Percentiles rank a stretch among this genome's conserved stretches.
Conservation (phyloP, 2,329 filamentous ascomycete species). For the Chalaropsis ovoidea region DNA sequence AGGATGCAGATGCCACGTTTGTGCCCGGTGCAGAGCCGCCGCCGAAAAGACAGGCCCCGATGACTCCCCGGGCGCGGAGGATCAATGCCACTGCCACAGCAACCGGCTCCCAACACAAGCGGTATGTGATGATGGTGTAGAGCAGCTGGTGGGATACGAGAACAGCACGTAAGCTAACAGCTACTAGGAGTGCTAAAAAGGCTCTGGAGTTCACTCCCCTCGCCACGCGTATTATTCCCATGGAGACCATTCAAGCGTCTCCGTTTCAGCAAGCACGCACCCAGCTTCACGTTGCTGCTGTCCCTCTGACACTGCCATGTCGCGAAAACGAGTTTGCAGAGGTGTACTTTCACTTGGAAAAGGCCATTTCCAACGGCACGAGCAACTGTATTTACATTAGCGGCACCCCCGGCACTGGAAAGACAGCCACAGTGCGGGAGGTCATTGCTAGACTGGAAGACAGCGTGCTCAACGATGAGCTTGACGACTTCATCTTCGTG, state of each 20-base stretch:
- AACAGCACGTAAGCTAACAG: not conserved
- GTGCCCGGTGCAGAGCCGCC: not conserved
- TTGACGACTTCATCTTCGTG: constrained; percentile 97
- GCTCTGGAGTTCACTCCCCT: constrained; percentile 90
- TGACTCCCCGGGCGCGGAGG: constrained; percentile 19
- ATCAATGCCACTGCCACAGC: constrained; percentile 16
- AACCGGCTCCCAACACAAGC: constrained; percentile 17
- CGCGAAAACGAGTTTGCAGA: constrained; percentile 83
- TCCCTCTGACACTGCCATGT: constrained; percentile 80
- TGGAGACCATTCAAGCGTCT: constrained; percentile 62
- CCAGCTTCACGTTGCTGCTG: constrained; percentile 84
- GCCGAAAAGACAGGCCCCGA: constrained; percentile 6
- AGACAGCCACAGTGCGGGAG: constrained; percentile 93
- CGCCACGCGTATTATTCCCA: constrained; percentile 75
- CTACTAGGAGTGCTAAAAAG: constrained; percentile 38
- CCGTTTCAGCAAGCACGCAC: constrained; percentile 87
- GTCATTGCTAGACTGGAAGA: constrained; percentile 81
- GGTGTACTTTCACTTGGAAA: constrained; percentile 87
- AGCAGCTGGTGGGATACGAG: not conserved
- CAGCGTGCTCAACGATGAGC: constrained; percentile 77
- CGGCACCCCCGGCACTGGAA: constrained; percentile 93
- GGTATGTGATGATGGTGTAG: constrained; percentile 7
- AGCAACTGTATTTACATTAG: constrained; percentile 98
- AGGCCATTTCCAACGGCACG: constrained; percentile 84
- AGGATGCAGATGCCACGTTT: constrained; percentile 22